A percentile compares a stretch with the other conserved stretches of the same genome.
These are phyloP conservation scores for Hanseniaspora lindneri DNA, from an alignment of 805 yeast species.

Conservation along the genomic window DNA sequence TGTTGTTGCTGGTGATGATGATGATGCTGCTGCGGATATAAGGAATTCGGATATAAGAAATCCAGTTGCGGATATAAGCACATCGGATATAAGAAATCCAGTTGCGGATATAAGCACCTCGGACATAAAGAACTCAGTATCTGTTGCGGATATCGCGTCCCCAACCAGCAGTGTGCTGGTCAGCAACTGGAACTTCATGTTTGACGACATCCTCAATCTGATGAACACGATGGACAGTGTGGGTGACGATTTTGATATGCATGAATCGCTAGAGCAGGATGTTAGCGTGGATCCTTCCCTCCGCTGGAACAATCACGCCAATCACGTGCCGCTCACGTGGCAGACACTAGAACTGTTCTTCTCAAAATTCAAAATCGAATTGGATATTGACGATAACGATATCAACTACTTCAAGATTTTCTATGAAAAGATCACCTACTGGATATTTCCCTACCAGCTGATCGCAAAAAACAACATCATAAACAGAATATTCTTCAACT, in stretches of 20 bases:
- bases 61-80: no score
- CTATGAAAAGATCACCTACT: conserved; percentile 18
- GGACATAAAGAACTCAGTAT: no score
- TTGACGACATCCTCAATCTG: conserved; percentile 6
- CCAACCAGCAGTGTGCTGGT: neutral
- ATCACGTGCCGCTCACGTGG: no score
- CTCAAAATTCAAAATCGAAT: neutral
- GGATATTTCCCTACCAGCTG: conserved; percentile 19
- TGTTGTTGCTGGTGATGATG: neutral
- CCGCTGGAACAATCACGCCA: no score
- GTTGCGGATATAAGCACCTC: no score
- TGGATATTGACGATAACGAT: conserved; percentile 13
- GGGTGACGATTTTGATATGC: neutral
- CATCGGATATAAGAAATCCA: no score
- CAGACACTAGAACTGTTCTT: conserved; percentile 6
- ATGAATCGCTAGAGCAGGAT: conserved; percentile 12
- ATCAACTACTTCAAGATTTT: conserved; percentile 17
- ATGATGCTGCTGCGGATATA: neutral
- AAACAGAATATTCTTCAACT: conserved; percentile 15
- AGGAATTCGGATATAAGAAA: no score
- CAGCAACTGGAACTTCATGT: conserved; percentile 6
- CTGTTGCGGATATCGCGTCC: no score
- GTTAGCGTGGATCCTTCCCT: no score
- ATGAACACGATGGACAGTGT: conserved; percentile 1
- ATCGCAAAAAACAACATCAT: conserved; percentile 16